A percentile compares a stretch with the other conserved stretches of the same genome.
Evolutionary conservation across 768 basidiomycete species (phyloP).

Genomic region (Psilocybe sp.): DNA sequence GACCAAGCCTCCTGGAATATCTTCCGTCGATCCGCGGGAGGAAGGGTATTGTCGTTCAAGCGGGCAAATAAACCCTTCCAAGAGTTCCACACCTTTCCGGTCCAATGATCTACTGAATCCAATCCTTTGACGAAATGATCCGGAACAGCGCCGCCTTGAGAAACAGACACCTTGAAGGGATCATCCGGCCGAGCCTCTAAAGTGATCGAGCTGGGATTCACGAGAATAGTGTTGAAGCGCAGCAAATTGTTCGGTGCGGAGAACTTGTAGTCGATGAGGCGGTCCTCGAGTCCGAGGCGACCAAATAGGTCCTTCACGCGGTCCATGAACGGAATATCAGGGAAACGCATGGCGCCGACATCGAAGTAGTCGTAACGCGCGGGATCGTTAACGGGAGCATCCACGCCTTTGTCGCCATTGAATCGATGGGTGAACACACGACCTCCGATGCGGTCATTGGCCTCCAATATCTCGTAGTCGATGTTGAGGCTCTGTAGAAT

Average conservation of each 20-base stretch:
- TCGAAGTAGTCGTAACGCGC: constrained; percentile 13
- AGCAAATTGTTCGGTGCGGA: constrained; percentile 2
- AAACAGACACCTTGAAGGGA: constrained; percentile 2
- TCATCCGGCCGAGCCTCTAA: neutral
- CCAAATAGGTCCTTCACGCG: constrained; percentile 8
- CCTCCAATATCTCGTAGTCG: constrained; percentile 25
- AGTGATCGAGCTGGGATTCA: neutral
- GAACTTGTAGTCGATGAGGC: constrained; percentile 1
- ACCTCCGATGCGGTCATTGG: constrained; percentile 21
- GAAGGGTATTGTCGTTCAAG: constrained; percentile 6
- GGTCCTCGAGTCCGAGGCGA: constrained; percentile 4
- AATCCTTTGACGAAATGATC: constrained; percentile 1
- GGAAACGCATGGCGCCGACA: constrained; percentile 36
- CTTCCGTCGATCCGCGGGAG: constrained; percentile 1
- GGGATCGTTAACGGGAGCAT: constrained; percentile 2
- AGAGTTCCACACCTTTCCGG: neutral
- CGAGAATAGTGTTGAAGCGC: constrained; percentile 5
- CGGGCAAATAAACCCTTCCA: neutral
- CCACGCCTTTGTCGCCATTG: constrained; percentile 3
- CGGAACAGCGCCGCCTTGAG: constrained; percentile 4
- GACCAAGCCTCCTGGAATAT: constrained; percentile 20
- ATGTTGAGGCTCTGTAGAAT: constrained; percentile 26
- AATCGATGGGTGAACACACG: constrained; percentile 27
- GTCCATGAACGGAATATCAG: constrained; percentile 14
- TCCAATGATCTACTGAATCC: constrained; percentile 1